Base-by-base conservation (phyloP, 441 rosid species). In the Arabidopsis hybrid region DNA sequence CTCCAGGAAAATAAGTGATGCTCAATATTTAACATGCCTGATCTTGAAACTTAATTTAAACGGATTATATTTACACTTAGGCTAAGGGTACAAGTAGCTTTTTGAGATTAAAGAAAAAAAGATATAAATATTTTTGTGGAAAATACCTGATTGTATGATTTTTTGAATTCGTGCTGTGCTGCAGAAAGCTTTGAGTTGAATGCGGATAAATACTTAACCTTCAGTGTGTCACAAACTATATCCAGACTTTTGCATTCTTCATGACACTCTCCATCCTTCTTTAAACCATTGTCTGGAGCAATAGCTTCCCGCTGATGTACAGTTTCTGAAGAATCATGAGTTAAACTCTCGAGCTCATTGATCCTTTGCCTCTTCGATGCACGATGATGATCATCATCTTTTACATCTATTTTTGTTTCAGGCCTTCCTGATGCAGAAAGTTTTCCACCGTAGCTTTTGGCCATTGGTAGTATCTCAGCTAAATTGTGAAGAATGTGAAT, bases 401-500 rank as follows among this genome's bases (percentile, higher is more conserved):
- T 79, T 36, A 78, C 63, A 85, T 81, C 81, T 62, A 76, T 77
- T 74, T 64, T 70, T 65, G 66, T 83, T 74, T 73, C 79, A 78
- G 77, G 81, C 67, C 69, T 83, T 71, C 76, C 79, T 40, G 75
- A 55, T 39, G 81, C 64, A 36, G 83, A 76, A 45, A 46, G 29
- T 76, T 83, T 79, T 72, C 72, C 77, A 18, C 66, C 35, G 76
- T 29, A 62, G 80, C 77, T 80, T 61, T 79, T 61, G 31, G 79
- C 85, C 81, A 51, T 11, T 47, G 85, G 84, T 72, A 93, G 85
- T 76, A 92, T 88, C 82, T 95, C 95, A 55, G 86, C 83, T 73
- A 91, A 91, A 80, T 95, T 95, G 77, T 95, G 98, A 83, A 85
- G 91, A 72, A 95, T 88, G 80, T 93, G 99, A 84, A 95, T 93